phyloP scores from a whole-genome alignment of 1,284 basidiomycete genomes.

The Ustilago tritici region DNA sequence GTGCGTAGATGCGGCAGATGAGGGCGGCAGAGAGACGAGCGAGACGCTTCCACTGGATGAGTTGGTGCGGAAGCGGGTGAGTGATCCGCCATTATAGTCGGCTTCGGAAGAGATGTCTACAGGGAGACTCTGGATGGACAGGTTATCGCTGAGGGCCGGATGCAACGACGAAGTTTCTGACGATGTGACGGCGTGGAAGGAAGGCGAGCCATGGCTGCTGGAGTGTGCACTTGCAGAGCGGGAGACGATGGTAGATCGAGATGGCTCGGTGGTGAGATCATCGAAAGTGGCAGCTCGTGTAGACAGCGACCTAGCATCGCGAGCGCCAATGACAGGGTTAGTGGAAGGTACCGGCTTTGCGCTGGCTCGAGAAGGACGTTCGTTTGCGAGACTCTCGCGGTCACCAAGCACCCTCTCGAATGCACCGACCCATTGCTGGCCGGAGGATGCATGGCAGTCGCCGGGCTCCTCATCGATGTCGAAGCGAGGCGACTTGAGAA shows the following conservation, averaged over 20 bases:
- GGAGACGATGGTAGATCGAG: constrained; percentile 25
- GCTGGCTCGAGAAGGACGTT: constrained; percentile 28
- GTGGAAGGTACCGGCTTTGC: constrained; percentile 30
- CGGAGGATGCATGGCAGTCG: constrained; percentile 28
- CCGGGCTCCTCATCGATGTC: constrained; percentile 55
- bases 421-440: constrained; percentile 59
- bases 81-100: constrained; percentile 23
- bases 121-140: constrained; percentile 7
- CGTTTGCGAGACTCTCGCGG: constrained; percentile 44
- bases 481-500: constrained; percentile 43
- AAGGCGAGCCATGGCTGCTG: constrained; percentile 35
- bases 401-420: constrained; percentile 67
- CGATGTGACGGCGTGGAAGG: constrained; percentile 14
- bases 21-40: constrained; percentile 40
- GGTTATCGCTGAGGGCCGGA: constrained; percentile 7
- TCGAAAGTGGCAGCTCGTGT: constrained; percentile 17
- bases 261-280: constrained; percentile 17
- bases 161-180: constrained; percentile 2
- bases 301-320: constrained; percentile 22
- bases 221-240: constrained; percentile 38
- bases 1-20: constrained; percentile 39
- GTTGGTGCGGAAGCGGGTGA: constrained; percentile 42
- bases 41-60: constrained; percentile 46
- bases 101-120: constrained; percentile 13
- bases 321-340: constrained; percentile 43